Percentiles rank a stretch among this genome's conserved stretches.
phyloP scores from a whole-genome alignment of 495 filamentous ascomycete species.

The Penicillium verhagenii region DNA sequence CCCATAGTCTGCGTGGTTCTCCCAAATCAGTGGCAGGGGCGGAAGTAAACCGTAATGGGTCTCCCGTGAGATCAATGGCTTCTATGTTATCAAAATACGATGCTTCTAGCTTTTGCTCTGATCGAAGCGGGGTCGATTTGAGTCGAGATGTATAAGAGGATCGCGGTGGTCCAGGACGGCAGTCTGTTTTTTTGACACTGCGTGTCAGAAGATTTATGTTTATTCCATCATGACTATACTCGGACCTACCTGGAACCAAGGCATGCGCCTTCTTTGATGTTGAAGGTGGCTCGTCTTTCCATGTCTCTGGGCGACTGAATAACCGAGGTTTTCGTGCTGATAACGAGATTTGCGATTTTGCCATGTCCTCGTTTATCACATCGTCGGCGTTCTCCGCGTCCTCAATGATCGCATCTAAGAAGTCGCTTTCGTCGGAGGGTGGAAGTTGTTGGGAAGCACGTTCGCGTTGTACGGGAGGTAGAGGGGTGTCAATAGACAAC shows the following conservation, averaged over 20 bases:
- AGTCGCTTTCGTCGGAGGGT: slow-evolving; percentile 21
- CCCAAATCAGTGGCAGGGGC: slow-evolving; percentile 48
- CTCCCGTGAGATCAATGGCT: slow-evolving; percentile 71
- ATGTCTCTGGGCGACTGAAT: slow-evolving; percentile 32
- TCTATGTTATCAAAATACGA: slow-evolving; percentile 46
- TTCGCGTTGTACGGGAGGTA: slow-evolving; percentile 15
- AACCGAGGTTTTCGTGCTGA: slow-evolving; percentile 53
- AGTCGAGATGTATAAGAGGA: slow-evolving; percentile 20
- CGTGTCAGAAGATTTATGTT: neutral
- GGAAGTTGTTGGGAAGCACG: slow-evolving; percentile 16
- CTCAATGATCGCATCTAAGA: slow-evolving; percentile 23
- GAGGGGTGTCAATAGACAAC: slow-evolving; percentile 29
- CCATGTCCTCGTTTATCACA: slow-evolving; percentile 50
- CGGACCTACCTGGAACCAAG: slow-evolving; percentile 22
- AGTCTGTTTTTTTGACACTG: slow-evolving; percentile 2
- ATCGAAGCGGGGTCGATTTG: slow-evolving; percentile 23
- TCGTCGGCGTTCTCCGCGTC: slow-evolving; percentile 25
- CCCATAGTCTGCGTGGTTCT: slow-evolving; percentile 57
- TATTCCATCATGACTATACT: neutral
- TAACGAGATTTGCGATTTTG: slow-evolving; percentile 51
- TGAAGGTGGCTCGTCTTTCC: slow-evolving; percentile 18
- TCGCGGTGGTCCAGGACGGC: slow-evolving; percentile 13
- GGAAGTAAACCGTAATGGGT: slow-evolving; percentile 38
- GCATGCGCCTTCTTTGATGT: slow-evolving; percentile 26
- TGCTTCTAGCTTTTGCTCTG: slow-evolving; percentile 19